phyloP scores from a whole-genome alignment of 208 protist genomes.

The Vickermania spadyakhi region DNA sequence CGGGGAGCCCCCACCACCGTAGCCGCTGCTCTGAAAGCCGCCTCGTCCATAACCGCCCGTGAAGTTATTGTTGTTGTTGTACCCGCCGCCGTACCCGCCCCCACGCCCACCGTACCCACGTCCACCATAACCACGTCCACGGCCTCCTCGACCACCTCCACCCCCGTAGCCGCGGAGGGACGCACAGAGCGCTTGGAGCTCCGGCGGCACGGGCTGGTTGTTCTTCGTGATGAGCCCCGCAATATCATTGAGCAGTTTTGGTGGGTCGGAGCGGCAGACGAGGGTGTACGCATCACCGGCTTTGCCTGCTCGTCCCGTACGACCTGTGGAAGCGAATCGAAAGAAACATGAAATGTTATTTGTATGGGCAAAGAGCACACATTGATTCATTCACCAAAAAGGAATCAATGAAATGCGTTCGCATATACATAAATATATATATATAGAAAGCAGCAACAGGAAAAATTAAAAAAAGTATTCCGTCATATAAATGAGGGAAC shows the following conservation, averaged over 20 bases:
- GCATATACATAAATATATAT: no score
- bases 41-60: slow-evolving; percentile 12
- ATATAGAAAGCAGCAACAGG: no score
- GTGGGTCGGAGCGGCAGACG: slow-evolving; percentile 47
- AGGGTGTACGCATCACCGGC: slow-evolving; percentile 83
- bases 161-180: slow-evolving; percentile 7
- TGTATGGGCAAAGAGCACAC: no score
- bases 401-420: no score
- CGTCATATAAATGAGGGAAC: no score
- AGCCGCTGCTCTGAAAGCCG: slow-evolving; percentile 1
- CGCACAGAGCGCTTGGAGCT: slow-evolving; percentile 42
- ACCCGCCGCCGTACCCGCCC: slow-evolving; percentile 11
- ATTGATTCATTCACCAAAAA: no score
- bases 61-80: slow-evolving; percentile 8
- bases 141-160: slow-evolving; percentile 21
- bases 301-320: slow-evolving; percentile 84
- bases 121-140: slow-evolving; percentile 19
- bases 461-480: no score
- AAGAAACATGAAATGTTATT: slow-evolving; percentile 7
- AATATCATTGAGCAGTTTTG: slow-evolving; percentile 72
- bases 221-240: slow-evolving; percentile 56
- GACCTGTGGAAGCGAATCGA: slow-evolving; percentile 29
- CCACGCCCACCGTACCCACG: slow-evolving; percentile 12
- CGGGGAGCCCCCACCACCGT: slow-evolving; percentile 5
- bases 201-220: slow-evolving; percentile 53